Evolutionary conservation across 345 rosid species (phyloP), one percentile per base, ranked within the genome.

Genomic region (Microcos paniculata): DNA sequence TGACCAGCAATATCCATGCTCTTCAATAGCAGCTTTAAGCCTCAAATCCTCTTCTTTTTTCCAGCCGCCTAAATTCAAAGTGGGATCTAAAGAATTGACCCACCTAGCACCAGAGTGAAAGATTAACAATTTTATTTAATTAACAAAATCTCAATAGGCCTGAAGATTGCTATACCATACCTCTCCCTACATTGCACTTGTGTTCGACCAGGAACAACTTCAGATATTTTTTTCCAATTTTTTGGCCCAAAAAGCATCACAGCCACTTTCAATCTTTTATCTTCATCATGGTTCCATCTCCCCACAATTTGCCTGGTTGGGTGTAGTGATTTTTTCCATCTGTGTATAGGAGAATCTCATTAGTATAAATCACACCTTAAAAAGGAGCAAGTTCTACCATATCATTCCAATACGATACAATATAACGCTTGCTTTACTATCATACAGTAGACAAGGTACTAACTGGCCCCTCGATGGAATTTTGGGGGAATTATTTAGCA

Each of bases 181-280:
- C 93, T 93, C 82, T 93, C 99, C 79, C 97, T 83, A 84, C 99
- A 96, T 76, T 91, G 96, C 64, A 80, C 80, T 55, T 80, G 87
- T 31, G 90, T 87, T 79, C 99, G 90, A 66, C 98, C 98, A 21
- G 94, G 96, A 67, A 96, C 92, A 87, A 91, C 90, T 31, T 84
- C 85, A 61, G 94, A 90, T 72, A 93, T 86, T 71, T 93, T 93
- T 66, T 69, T 82, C 98, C 98, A 96, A 85, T 88, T 90, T 82
- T 84, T 89, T 40, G 92, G 79, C 71, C 95, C 97, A 84, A 92
- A 96, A 82, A 96, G 88, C 82, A 79, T 81, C 65, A 87, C 93
- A 72, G 98, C 97, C 64, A 92, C 92, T 82, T 77, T 91, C 81
- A 96, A 70, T 73, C 89, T 87, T 77, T 90, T 88, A 63, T 85